A percentile compares a stretch with the other conserved stretches of the same genome.
Evolutionary conservation across 495 filamentous ascomycete species (phyloP).

Genomic region (Filosporella fistucella): DNA sequence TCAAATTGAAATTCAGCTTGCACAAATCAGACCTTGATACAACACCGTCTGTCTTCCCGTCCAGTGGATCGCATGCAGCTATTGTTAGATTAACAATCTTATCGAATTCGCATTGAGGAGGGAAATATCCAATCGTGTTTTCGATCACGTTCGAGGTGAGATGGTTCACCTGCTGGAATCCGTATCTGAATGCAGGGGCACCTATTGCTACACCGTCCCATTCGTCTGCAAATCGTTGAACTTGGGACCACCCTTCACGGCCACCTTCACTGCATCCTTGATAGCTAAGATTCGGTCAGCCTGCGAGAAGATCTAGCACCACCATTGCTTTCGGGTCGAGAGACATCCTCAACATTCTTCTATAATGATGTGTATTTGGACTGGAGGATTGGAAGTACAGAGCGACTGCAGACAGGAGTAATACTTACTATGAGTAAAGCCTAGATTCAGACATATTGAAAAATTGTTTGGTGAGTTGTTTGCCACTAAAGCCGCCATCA

Average conservation of each 20-base stretch:
- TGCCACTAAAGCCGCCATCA: no score
- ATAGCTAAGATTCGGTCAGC: no score
- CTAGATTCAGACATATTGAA: conserved; percentile 29
- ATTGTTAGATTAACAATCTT: conserved; percentile 27
- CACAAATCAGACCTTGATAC: conserved; percentile 5
- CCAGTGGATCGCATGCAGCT: conserved; percentile 31
- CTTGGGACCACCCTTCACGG: conserved; percentile 38
- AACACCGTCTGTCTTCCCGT: conserved; percentile 25
- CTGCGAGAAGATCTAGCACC: no score
- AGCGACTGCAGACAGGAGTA: no score
- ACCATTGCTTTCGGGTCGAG: no score
- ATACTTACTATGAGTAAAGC: conserved; percentile 41
- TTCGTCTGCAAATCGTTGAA: conserved; percentile 44
- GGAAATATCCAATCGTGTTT: conserved; percentile 42
- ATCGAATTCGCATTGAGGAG: conserved; percentile 31
- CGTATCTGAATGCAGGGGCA: conserved; percentile 47
- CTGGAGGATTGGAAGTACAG: no score
- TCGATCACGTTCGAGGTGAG: conserved; percentile 37
- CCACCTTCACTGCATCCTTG: conserved; percentile 42
- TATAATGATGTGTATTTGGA: no score
- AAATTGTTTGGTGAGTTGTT: conserved; percentile 32
- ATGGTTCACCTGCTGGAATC: conserved; percentile 46
- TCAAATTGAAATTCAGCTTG: conserved; percentile 7
- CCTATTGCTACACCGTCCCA: conserved; percentile 46
- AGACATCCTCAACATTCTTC: no score